Evolutionary conservation across 441 rosid genomes (phyloP), one percentile per base, ranked within the genome.

Genomic region (Populus hybrid): DNA sequence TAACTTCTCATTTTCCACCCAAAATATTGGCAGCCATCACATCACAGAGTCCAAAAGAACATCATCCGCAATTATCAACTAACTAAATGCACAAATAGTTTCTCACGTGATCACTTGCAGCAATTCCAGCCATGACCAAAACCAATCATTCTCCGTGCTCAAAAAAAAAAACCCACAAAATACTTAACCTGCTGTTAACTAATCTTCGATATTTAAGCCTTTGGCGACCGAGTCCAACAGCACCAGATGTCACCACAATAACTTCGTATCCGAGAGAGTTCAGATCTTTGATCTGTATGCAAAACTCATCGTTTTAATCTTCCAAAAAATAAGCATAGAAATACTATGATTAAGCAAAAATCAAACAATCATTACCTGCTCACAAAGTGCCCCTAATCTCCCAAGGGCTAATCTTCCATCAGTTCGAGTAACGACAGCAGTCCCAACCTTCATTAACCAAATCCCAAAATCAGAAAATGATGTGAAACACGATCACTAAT

Each of bases 381-480:
- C 99, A 72, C 98, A 94, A 40, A 97, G 91, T 3, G 97, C 89
- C 74, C 99, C 99, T 42, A 94, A 81, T 77, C 97, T 93, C 16
- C 99, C 99, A 68, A 94, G 97, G 20, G 97, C 98, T 78, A 97
- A 83, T 82, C 99, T 89, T 70, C 98, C 99, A 87, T 96, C 99
- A 77, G 80, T 75, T 78, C 99, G 88, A 24, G 99, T 97, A 31
- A 94, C 99, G 67, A 97, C 98, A 16, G 99, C 99, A 66, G 99
- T 97, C 79, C 99, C 99, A 74, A 97, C 99, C 99, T 97, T 78
- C 80, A 85, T 69, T 56, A 16, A 74, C 40, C 66, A 26, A 72
- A 38, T 4, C 14, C 2, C n/a, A 28, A 26, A 73, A 76, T 2
- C 21, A 23, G 69, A 23, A 45, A 64, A 16, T 26, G 28, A 56